Percentiles rank a stretch among this genome's conserved stretches.
phyloP scores from a whole-genome alignment of 139 green algal species.

The Pedinophyceae sp. region DNA sequence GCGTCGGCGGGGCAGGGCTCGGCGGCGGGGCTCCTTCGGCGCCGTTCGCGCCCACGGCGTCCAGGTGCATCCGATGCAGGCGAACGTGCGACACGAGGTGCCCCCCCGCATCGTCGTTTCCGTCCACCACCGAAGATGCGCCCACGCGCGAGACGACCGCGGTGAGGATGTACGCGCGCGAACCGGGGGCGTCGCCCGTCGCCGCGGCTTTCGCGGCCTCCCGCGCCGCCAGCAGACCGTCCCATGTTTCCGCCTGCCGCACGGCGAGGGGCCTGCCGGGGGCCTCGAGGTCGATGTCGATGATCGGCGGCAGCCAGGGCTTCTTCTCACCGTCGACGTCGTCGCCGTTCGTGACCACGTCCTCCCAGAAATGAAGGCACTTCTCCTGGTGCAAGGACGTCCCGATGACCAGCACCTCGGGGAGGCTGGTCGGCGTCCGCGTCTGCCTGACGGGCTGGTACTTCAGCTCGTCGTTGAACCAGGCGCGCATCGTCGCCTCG shows the following conservation, averaged over 20 bases:
- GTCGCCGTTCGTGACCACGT: slow-evolving; percentile 50
- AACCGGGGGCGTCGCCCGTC: too few relatives aligned
- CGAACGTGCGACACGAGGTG: not conserved
- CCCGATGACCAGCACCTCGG: slow-evolving; percentile 14
- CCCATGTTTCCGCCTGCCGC: slow-evolving; percentile 5
- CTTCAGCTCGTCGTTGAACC: slow-evolving; percentile 54
- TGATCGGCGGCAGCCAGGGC: slow-evolving; percentile 19
- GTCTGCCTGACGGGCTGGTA: slow-evolving; percentile 57
- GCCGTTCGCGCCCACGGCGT: not conserved
- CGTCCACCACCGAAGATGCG: too few relatives aligned
- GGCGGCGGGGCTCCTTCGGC: not conserved
- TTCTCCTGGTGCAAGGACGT: not conserved
- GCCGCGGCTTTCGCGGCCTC: too few relatives aligned
- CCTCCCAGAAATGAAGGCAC: slow-evolving; percentile 12
- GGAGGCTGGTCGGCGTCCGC: slow-evolving; percentile 28
- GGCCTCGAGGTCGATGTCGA: slow-evolving; percentile 12
- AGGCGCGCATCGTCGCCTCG: slow-evolving; percentile 45
- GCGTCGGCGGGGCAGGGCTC: not conserved
- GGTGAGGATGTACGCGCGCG: slow-evolving; percentile 50
- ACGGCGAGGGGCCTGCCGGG: slow-evolving; percentile 10
- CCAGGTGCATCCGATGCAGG: not conserved
- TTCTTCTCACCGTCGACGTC: slow-evolving; percentile 12
- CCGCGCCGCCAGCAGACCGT: slow-evolving; percentile 5
- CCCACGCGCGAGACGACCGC: slow-evolving; percentile 46
- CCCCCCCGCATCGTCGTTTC: too few relatives aligned